A percentile compares a stretch with the other conserved stretches of the same genome.
Conservation (phyloP, 148 eudicot genomes). For the Nepenthes mirabilis region DNA sequence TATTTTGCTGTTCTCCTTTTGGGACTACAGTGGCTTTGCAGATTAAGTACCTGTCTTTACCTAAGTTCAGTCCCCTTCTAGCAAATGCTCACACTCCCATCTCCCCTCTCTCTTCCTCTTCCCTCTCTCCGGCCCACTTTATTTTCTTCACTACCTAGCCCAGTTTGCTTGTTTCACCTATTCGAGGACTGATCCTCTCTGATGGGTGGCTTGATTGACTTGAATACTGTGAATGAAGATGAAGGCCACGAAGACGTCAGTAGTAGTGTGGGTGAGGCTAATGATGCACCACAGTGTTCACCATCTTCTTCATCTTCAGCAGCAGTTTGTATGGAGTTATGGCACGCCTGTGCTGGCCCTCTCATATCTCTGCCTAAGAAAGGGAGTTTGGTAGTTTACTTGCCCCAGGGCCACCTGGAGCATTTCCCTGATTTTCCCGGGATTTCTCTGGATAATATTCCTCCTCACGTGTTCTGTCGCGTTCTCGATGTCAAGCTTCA, state of each 20-base stretch:
- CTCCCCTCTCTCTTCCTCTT: slow-evolving; percentile 1
- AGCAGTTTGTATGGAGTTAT: slow-evolving; percentile 79
- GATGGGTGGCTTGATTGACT: slow-evolving; percentile 70
- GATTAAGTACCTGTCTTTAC: slow-evolving; percentile 35
- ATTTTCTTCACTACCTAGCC: background rate
- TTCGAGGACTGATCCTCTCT: background rate
- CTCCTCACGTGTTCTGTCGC: slow-evolving; percentile 77
- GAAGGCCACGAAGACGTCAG: slow-evolving; percentile 15
- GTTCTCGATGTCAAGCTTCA: slow-evolving; percentile 91
- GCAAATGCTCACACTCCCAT: slow-evolving; percentile 22
- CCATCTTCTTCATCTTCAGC: slow-evolving; percentile 22
- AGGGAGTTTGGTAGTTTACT: slow-evolving; percentile 63
- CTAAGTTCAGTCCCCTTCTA: slow-evolving; percentile 28
- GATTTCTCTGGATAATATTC: slow-evolving; percentile 24
- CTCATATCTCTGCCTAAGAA: slow-evolving; percentile 66
- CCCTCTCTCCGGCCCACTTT: background rate
- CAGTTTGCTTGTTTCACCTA: background rate
- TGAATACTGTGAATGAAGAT: slow-evolving; percentile 51
- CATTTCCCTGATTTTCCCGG: slow-evolving; percentile 31
- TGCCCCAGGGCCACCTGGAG: slow-evolving; percentile 87
- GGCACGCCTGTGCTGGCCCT: slow-evolving; percentile 99
- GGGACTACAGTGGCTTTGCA: slow-evolving; percentile 37
- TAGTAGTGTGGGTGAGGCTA: background rate
- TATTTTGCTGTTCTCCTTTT: slow-evolving; percentile 9
- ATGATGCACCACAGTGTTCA: background rate